Evolutionary conservation across 371 early-diverging fungal genomes (phyloP), one percentile per base, ranked within the genome.

Genomic region (Haplosporangium sp.): DNA sequence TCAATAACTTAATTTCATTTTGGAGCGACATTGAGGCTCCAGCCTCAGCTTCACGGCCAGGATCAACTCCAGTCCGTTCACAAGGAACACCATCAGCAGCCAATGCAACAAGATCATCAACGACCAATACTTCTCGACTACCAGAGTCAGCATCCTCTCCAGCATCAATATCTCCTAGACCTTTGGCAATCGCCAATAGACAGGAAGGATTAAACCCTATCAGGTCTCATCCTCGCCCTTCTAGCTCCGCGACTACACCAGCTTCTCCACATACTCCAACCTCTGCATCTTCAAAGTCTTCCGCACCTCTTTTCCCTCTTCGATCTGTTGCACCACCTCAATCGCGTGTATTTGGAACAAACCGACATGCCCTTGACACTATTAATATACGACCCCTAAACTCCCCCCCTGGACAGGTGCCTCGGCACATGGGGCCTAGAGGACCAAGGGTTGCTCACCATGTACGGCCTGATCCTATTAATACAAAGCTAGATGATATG

Each of bases 1-100:
- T 81, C 63, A 75, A 81, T 61, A 74, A 75, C 44, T 63, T 81
- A 39, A 81, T 81, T 34, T 75, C 82, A 19, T 81, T 75, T 47
- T 81, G 82, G 82, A 75, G 72, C 37, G 72, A 81, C 11, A 62
- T 64, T 2, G 82, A 81, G 19, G 35, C 66, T 17, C 52, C 63
- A 1, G 20, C 55, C 19, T n/a, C 20, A 4, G 34, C 57, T 8
- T 48, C 61, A 4, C 34, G 50, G 17, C 19, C 55, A 35, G 38
- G 4, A 15, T n/a, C 56, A 39, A 17, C 34, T 4, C 61, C 45
- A 52, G 13, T 56, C 37, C 64, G 60, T 7, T 37, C 48, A 10
- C 59, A 47, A 55, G 60, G 47, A 4, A 42, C 35, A 17, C 58
- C 48, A 34, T 3, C 65, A 6, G 1, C 47, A 5, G 20, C 9